Percentiles rank a stretch among this genome's conserved stretches.
Evolutionary conservation across 768 basidiomycete genomes (phyloP).

Genomic region (Phlebiopsis gigantea): DNA sequence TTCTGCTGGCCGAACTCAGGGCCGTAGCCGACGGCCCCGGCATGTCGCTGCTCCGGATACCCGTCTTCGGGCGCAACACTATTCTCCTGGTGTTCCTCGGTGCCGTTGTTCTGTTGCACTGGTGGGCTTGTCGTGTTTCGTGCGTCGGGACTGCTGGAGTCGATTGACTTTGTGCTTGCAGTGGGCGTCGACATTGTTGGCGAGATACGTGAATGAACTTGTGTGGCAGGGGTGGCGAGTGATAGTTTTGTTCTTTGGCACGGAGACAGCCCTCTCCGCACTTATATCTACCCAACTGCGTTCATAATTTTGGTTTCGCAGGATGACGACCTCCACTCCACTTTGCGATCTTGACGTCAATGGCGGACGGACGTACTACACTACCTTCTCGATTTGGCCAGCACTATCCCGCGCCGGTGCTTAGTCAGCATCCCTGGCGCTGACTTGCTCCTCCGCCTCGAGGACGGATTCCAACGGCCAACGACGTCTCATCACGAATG

Average conservation of each 20-base stretch:
- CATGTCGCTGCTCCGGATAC: constrained; percentile 36
- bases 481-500: not conserved
- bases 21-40: constrained; percentile 37
- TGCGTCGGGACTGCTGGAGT: not conserved
- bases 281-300: not conserved
- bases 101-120: not conserved
- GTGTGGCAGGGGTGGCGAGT: not conserved
- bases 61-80: constrained; percentile 10
- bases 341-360: not conserved
- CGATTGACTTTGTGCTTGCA: constrained; percentile 1
- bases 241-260: not conserved
- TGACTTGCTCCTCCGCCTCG: not conserved
- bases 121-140: not conserved
- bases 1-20: constrained; percentile 25
- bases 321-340: not conserved
- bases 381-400: not conserved
- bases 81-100: not conserved
- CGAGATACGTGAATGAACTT: not conserved
- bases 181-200: constrained; percentile 4
- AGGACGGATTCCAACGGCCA: not conserved
- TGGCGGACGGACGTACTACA: not conserved
- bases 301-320: not conserved
- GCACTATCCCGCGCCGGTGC: too few relatives aligned
- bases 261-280: not conserved
- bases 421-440: not conserved